Evolutionary conservation across 768 basidiomycete genomes (phyloP), one percentile per base, ranked within the genome.

Genomic region (Pulveroboletus ravenelii): DNA sequence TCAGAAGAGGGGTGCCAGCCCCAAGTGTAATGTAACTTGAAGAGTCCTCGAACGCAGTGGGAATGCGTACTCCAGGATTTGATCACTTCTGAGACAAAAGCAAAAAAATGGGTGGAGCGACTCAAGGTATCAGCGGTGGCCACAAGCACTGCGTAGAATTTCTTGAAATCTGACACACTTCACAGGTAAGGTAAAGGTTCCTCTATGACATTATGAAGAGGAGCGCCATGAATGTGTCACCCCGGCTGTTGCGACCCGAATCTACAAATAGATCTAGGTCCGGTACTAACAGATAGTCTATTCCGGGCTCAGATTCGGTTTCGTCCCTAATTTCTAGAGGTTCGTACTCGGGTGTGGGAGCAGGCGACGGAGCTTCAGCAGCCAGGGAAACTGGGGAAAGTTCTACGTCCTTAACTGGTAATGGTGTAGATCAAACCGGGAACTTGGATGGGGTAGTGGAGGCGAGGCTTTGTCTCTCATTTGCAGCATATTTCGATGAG

Each of bases 401-500:
- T 14, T 54, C 47, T 3, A 17, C 10, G 12, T 56, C 41, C 31
- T 58, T 59, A 37, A 46, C 29, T 8, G 46, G 54, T 40, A 48
- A n/a, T 3, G 62, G 41, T 12, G 63, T 17, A 35, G 64, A 59
- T 29, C 66, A 70, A 39, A 75, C 64, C 12, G 69, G 75, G 13
- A 68, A 62, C 44, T 56, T 69, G 50, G 72, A 74, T 10, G 62
- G 62, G 7, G 25, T 5, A 29, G 45, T 20, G 3, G 55, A 0
- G 18, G 36, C 1, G 37, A 55, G 40, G 47, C 47, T 56, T 48
- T 74, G 78, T 58, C 76, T 80, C 73, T 82, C 87, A 58, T 69
- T 91, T 84, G 45, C 87, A 80, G 59, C 89, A 92, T 87, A 92
- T 87, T 65, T 90, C 87, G 57, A 91, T 92, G 45, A 92, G 74